A percentile compares a stretch with the other conserved stretches of the same genome.
Evolutionary conservation across 352 stramenopile species (phyloP).

Genomic region (Phytophthora boehmeriae): DNA sequence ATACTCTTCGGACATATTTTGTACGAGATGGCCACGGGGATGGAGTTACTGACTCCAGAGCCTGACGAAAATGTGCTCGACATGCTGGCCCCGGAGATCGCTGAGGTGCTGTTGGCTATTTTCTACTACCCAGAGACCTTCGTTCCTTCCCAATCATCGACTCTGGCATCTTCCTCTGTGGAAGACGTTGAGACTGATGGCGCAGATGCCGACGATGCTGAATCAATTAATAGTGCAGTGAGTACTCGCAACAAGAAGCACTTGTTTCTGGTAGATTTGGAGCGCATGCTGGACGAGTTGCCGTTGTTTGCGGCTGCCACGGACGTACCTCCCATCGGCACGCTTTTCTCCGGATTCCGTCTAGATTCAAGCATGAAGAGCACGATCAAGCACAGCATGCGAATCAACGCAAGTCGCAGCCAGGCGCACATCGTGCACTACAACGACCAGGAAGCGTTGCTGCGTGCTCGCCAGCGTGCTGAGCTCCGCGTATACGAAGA

Average conservation of each 20-base stretch:
- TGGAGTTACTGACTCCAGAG: slow-evolving; percentile 48
- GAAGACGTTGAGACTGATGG: slow-evolving; percentile 10
- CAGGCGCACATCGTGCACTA: slow-evolving; percentile 76
- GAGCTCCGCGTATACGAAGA: slow-evolving; percentile 74
- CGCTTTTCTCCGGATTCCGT: slow-evolving; percentile 67
- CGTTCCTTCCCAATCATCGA: slow-evolving; percentile 6
- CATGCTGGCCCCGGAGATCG: slow-evolving; percentile 57
- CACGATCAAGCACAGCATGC: slow-evolving; percentile 76
- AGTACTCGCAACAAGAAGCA: slow-evolving; percentile 37
- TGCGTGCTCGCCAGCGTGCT: slow-evolving; percentile 54
- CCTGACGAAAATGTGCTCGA: slow-evolving; percentile 59
- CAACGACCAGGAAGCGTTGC: slow-evolving; percentile 59
- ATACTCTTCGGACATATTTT: slow-evolving; percentile 74
- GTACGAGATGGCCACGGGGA: slow-evolving; percentile 79
- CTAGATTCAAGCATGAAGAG: slow-evolving; percentile 80
- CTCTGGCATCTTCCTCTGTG: not conserved
- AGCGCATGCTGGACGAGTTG: slow-evolving; percentile 42
- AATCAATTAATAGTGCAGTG: slow-evolving; percentile 20
- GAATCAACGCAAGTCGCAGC: slow-evolving; percentile 73
- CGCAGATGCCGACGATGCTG: slow-evolving; percentile 25
- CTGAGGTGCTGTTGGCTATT: slow-evolving; percentile 58
- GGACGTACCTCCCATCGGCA: slow-evolving; percentile 51
- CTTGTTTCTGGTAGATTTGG: slow-evolving; percentile 44
- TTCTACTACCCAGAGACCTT: slow-evolving; percentile 45
- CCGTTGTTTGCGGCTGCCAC: slow-evolving; percentile 44